Evolutionary conservation across 352 stramenopile genomes (phyloP).

Genomic region (Phytopythium chamaehyphon): DNA sequence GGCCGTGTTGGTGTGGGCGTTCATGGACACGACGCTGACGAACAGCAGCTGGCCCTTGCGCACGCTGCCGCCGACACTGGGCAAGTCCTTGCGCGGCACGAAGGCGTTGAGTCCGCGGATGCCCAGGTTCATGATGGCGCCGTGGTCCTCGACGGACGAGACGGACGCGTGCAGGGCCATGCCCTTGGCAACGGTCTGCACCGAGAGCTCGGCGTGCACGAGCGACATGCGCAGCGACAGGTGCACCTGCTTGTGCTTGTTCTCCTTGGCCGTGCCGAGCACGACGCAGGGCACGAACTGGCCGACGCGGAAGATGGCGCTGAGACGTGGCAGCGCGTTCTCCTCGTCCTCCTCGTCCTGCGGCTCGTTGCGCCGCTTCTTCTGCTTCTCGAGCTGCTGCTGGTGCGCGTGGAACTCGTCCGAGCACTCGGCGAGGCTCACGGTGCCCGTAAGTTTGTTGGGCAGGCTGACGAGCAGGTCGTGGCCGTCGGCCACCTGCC

Average conservation of each 20-base stretch:
- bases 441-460: constrained; percentile 93
- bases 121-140: constrained; percentile 90
- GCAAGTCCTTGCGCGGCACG: constrained; percentile 72
- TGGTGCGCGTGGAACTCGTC: constrained; percentile 65
- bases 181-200: constrained; percentile 59
- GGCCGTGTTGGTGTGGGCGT: constrained; percentile 69
- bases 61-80: constrained; percentile 18
- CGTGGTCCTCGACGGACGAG: constrained; percentile 91
- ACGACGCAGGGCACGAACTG: constrained; percentile 88
- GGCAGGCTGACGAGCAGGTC: constrained; percentile 88
- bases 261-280: constrained; percentile 63
- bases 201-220: constrained; percentile 78
- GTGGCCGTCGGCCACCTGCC: constrained; percentile 82
- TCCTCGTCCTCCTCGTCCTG: constrained; percentile 15
- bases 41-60: constrained; percentile 67
- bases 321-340: constrained; percentile 41
- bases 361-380: constrained; percentile 7
- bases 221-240: constrained; percentile 84
- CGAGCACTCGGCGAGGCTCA: constrained; percentile 70
- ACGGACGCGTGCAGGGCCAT: constrained; percentile 86
- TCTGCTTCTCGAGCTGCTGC: constrained; percentile 19
- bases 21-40: constrained; percentile 65
- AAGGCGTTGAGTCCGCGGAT: constrained; percentile 76
- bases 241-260: constrained; percentile 85
- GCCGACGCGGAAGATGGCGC: constrained; percentile 59